phyloP scores from a whole-genome alignment of 352 stramenopile species.

The Globisporangium apiculatum region DNA sequence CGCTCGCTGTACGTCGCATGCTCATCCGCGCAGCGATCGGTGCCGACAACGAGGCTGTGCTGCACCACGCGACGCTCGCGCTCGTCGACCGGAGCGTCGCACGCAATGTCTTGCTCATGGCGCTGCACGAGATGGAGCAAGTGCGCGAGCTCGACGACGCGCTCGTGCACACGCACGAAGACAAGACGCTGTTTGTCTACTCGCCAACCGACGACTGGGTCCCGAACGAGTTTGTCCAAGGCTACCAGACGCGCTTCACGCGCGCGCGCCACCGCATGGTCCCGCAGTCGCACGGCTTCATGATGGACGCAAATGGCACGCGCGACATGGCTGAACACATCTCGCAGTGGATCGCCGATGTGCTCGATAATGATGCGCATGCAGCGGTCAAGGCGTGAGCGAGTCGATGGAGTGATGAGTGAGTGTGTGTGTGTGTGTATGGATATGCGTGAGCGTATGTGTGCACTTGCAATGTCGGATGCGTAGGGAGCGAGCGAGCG shows the following conservation, averaged over 20 bases:
- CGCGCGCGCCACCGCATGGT: constrained; percentile 41
- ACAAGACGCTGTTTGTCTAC: constrained; percentile 64
- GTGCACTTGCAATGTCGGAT: too few relatives aligned
- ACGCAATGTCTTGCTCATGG: constrained; percentile 61
- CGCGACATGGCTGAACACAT: constrained; percentile 61
- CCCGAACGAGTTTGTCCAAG: constrained; percentile 44
- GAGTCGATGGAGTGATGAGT: too few relatives aligned
- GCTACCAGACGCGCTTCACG: constrained; percentile 43
- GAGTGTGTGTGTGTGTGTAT: too few relatives aligned
- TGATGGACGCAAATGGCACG: constrained; percentile 62
- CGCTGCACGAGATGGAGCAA: constrained; percentile 51
- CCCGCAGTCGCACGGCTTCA: constrained; percentile 63
- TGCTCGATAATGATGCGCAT: constrained; percentile 9
- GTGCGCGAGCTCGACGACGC: constrained; percentile 37
- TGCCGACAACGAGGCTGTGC: constrained; percentile 22
- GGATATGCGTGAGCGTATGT: too few relatives aligned
- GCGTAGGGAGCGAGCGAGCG: too few relatives aligned
- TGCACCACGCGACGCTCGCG: constrained; percentile 44
- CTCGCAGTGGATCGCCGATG: constrained; percentile 41
- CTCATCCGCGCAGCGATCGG: constrained; percentile 36
- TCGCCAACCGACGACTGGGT: constrained; percentile 65
- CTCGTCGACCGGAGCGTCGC: constrained; percentile 53
- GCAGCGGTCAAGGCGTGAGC: too few relatives aligned
- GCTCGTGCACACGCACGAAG: constrained; percentile 29
- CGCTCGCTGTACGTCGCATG: constrained; percentile 32